Conservation (phyloP, 371 early-diverging fungal genomes). For the Actinomucor elegans region DNA sequence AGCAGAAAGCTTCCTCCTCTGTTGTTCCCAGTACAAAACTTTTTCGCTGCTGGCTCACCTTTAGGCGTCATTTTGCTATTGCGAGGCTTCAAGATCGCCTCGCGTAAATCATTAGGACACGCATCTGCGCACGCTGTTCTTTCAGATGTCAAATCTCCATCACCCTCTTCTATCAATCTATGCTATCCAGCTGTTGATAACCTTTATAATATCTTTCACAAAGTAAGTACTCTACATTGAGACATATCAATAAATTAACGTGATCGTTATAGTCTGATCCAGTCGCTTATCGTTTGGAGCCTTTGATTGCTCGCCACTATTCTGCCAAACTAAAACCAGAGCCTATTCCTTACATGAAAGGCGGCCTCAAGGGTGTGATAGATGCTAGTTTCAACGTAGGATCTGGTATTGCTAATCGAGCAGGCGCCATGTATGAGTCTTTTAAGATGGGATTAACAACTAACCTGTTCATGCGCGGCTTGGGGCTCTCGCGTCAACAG, state of each 20-base stretch:
- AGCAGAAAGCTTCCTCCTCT: slow-evolving; percentile 20
- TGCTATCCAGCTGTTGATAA: slow-evolving; percentile 64
- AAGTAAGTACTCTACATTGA: too few species aligned
- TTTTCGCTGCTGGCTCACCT: slow-evolving; percentile 78
- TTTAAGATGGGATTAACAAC: slow-evolving; percentile 62
- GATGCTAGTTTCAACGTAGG: slow-evolving; percentile 62
- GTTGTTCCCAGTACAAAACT: slow-evolving; percentile 53
- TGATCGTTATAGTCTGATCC: slow-evolving; percentile 37
- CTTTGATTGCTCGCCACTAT: slow-evolving; percentile 65
- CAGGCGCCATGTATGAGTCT: slow-evolving; percentile 69
- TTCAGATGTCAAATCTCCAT: slow-evolving; percentile 29
- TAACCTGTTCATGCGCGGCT: slow-evolving; percentile 53
- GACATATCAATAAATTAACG: too few species aligned
- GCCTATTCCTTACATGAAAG: slow-evolving; percentile 79
- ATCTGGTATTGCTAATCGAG: slow-evolving; percentile 67
- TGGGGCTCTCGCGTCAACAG: slow-evolving; percentile 47
- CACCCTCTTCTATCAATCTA: slow-evolving; percentile 30
- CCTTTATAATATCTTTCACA: slow-evolving; percentile 81
- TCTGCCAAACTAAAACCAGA: slow-evolving; percentile 61
- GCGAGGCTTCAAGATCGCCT: slow-evolving; percentile 63
- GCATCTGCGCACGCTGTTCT: slow-evolving; percentile 3
- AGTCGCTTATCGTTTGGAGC: slow-evolving; percentile 68
- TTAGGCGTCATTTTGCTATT: slow-evolving; percentile 75
- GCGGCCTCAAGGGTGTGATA: slow-evolving; percentile 72
- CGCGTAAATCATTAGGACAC: slow-evolving; percentile 38